Conservation (phyloP, 305 asterid genomes). For the Euphrasia arctica region DNA sequence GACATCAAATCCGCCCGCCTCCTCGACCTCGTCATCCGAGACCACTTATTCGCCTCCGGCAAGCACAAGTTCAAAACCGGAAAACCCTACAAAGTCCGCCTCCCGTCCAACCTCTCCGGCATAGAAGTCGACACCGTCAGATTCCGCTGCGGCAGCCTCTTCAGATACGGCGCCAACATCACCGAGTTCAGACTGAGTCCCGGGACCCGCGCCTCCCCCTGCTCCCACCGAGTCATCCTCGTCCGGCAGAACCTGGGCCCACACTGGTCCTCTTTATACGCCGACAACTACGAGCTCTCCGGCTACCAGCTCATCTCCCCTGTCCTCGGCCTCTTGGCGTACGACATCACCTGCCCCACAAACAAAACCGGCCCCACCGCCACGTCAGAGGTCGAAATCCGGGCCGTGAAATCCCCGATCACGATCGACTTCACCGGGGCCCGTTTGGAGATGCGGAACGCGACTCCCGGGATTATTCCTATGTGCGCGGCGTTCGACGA, state of each 20-base stretch:
- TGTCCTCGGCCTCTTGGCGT: conserved; percentile 60
- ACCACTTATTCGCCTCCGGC: conserved; percentile 56
- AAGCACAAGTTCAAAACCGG: conserved; percentile 56
- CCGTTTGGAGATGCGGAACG: conserved; percentile 3
- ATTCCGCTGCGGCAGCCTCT: conserved; percentile 76
- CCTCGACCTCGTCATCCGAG: conserved; percentile 69
- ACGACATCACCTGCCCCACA: conserved; percentile 30
- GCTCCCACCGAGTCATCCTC: conserved; percentile 53
- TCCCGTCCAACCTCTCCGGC: conserved; percentile 74
- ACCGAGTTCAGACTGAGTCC: conserved; percentile 44
- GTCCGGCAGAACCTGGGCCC: conserved; percentile 61
- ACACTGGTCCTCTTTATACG: conserved; percentile 74
- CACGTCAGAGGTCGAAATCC: conserved; percentile 22
- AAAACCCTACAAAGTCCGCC: conserved; percentile 36
- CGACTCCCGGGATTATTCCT: conserved; percentile 43
- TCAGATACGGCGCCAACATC: conserved; percentile 61
- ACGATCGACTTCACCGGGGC: conserved; percentile 51
- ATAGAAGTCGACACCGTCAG: conserved; percentile 46
- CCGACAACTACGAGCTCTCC: conserved; percentile 50
- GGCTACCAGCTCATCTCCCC: conserved; percentile 78
- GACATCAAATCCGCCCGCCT: conserved; percentile 57
- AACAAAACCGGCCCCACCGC: conserved; percentile 14
- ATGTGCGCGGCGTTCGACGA: conserved; percentile 65
- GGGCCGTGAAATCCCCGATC: conserved; percentile 40
- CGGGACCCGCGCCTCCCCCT: conserved; percentile 49